Conservation (phyloP, 2,329 filamentous ascomycete species). For the Parastagonospora nodorum region DNA sequence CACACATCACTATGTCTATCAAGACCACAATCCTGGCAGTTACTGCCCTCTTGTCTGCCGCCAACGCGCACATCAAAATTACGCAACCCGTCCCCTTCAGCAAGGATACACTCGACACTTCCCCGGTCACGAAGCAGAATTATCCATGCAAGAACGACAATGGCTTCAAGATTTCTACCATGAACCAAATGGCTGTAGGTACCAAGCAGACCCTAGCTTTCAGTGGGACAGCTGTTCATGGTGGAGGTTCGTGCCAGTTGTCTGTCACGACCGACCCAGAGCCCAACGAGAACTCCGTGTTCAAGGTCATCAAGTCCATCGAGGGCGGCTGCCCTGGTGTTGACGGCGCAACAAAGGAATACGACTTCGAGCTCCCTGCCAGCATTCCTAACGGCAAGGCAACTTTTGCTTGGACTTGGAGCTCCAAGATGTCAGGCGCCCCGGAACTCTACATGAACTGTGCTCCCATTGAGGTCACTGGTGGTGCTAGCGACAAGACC, state of each 20-base stretch:
- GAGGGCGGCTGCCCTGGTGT: conserved; percentile 81
- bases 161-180: conserved; percentile 36
- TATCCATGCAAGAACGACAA: conserved; percentile 67
- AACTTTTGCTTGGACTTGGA: conserved; percentile 90
- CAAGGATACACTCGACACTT: conserved; percentile 56
- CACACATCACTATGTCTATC: conserved; percentile 54
- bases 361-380: conserved; percentile 72
- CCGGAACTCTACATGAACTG: conserved; percentile 94
- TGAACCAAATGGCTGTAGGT: conserved; percentile 65
- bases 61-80: conserved; percentile 78
- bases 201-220: conserved; percentile 67
- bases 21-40: conserved; percentile 56
- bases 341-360: conserved; percentile 63
- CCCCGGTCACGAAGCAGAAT: conserved; percentile 69
- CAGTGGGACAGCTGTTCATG: conserved; percentile 76
- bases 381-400: conserved; percentile 76
- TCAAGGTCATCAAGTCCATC: conserved; percentile 89
- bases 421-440: conserved; percentile 77
- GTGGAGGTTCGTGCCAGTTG: conserved; percentile 89
- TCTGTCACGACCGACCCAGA: conserved; percentile 71
- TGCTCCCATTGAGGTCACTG: conserved; percentile 70
- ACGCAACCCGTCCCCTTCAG: conserved; percentile 67
- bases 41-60: conserved; percentile 59
- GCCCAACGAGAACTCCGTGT: conserved; percentile 61
- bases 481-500: conserved; percentile 55